Base-by-base conservation (phyloP, 805 yeast genomes). In the Kluyveromyces aestuarii region DNA sequence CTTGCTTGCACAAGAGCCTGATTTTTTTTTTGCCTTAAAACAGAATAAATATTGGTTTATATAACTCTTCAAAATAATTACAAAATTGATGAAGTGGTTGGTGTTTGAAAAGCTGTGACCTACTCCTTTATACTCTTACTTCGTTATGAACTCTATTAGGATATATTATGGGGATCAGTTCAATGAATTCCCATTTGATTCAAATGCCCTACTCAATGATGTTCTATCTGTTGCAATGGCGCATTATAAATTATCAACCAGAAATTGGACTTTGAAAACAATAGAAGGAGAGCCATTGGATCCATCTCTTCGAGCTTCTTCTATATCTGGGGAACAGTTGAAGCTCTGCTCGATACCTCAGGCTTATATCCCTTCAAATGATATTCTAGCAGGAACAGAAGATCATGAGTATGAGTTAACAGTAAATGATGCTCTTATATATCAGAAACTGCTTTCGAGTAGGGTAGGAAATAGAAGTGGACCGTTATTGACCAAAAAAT, bases 341-440 rank as follows among this genome's bases (percentile, higher is more conserved):
- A 16, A 37, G 17, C 25, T 37, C 3, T 37, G 11, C n/a, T 16
- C 40, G 8, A 4, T 37, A 19, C 40, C 40, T 9, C 14, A 19
- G 8, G 40, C 40, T 10, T 37, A 17, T 19, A 19, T 37, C n/a
- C 40, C 40, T 37, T 33, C 19, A 43, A 27, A 19, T 55, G 25
- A 16, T 19, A 37, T 37, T 17, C n/a, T 19, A n/a, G 35, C 50
- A 3, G 50, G 53, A 8, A 70, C 69, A 11, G 74, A 70, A 7
- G 71, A 69, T 0, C 67, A 63, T 0, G 59, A 58, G 2, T 73
- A 71, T 46, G 79, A 77, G 25, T 59, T 80, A 55, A 69, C 77
- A 1, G 66, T 76, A 6, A 72, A 72, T 2, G 82, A 81, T 51
- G 83, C 82, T 2, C 68, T 70, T 45, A 63, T 66, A 19, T 81